Conservation (phyloP, 257 asterid genomes). For the Penstemon eatonii region DNA sequence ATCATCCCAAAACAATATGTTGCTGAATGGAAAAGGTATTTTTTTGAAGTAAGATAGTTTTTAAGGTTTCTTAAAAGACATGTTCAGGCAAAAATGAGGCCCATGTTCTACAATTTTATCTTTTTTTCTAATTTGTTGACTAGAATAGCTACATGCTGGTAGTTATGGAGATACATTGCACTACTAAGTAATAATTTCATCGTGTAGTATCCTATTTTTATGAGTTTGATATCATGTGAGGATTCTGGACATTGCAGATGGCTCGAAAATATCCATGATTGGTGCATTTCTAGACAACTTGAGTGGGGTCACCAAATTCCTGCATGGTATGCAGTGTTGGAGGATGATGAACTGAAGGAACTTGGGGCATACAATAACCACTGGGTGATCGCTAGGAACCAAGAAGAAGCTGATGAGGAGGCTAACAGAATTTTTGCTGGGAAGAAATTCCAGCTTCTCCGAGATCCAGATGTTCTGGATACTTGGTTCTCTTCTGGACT, state of each 20-base stretch:
- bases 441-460: slow-evolving; percentile 63
- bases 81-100: slow-evolving; percentile 1
- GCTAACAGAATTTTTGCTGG: slow-evolving; percentile 60
- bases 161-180: neutral
- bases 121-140: neutral
- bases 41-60: slow-evolving; percentile 12
- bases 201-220: neutral
- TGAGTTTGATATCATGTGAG: slow-evolving; percentile 14
- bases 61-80: slow-evolving; percentile 5
- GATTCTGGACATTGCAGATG: slow-evolving; percentile 57
- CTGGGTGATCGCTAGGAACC: slow-evolving; percentile 86
- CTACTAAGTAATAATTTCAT: neutral
- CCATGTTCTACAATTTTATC: neutral
- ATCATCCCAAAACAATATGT: slow-evolving; percentile 82
- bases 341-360: slow-evolving; percentile 71
- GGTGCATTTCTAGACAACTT: slow-evolving; percentile 98
- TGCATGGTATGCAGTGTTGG: slow-evolving; percentile 83
- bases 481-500: slow-evolving; percentile 99
- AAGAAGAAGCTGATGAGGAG: slow-evolving; percentile 64
- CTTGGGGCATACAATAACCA: slow-evolving; percentile 60
- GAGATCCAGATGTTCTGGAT: slow-evolving; percentile 92
- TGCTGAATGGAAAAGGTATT: slow-evolving; percentile 90
- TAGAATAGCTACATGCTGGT: neutral
- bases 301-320: slow-evolving; percentile 99
- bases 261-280: slow-evolving; percentile 96